These are phyloP conservation scores for Pichia insulana DNA, from an alignment of 805 yeast species.

Conservation along the genomic window DNA sequence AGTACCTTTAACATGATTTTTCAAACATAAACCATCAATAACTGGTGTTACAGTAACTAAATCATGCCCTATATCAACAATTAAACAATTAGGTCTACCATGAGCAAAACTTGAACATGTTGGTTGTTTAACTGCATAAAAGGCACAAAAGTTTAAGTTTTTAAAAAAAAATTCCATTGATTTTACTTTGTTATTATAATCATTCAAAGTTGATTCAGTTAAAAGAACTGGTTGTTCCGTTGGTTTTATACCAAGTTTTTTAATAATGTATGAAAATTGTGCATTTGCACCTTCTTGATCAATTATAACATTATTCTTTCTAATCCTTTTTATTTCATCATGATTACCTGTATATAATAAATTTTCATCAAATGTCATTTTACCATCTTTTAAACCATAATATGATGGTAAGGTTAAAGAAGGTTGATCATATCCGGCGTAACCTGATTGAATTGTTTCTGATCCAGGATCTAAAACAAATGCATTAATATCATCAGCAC, in stretches of 20 bases:
- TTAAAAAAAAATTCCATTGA: slow-evolving; percentile 69
- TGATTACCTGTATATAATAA: slow-evolving; percentile 35
- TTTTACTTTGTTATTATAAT: slow-evolving; percentile 53
- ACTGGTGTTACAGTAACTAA: slow-evolving; percentile 70
- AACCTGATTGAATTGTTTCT: slow-evolving; percentile 73
- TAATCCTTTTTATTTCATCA: slow-evolving; percentile 45
- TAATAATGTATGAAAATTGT: slow-evolving; percentile 59
- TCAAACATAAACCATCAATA: slow-evolving; percentile 69
- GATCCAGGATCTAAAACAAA: slow-evolving; percentile 91
- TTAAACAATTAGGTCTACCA: slow-evolving; percentile 79
- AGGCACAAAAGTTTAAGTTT: slow-evolving; percentile 64
- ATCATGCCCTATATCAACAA: slow-evolving; percentile 82
- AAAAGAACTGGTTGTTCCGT: slow-evolving; percentile 66
- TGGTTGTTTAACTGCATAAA: slow-evolving; percentile 74
- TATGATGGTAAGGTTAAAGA: slow-evolving; percentile 64
- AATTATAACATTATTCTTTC: slow-evolving; percentile 50
- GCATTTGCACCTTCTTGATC: slow-evolving; percentile 86
- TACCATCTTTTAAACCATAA: slow-evolving; percentile 32
- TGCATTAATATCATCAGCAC: slow-evolving; percentile 83
- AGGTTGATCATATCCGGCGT: slow-evolving; percentile 89
- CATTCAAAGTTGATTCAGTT: slow-evolving; percentile 86
- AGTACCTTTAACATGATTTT: slow-evolving; percentile 62
- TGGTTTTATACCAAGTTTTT: slow-evolving; percentile 43
- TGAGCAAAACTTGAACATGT: slow-evolving; percentile 82
- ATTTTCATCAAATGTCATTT: slow-evolving; percentile 24